A percentile compares a stretch with the other conserved stretches of the same genome.
These are phyloP conservation scores for bread wheat (Triticum aestivum) DNA, from an alignment of 176 grass and related monocot species.

Conservation along the genomic window DNA sequence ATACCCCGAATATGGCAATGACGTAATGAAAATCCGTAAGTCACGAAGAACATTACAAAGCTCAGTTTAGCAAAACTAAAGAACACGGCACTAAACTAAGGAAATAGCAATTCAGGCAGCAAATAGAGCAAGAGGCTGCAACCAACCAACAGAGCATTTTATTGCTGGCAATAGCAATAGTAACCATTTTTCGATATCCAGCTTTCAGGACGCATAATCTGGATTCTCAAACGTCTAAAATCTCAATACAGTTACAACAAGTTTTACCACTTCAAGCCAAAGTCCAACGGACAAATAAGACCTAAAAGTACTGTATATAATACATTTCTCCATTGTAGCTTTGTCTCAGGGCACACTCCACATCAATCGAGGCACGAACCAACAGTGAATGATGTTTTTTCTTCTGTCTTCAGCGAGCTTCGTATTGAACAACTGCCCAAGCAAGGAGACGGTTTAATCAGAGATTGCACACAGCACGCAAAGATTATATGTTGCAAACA, in stretches of 20 bases:
- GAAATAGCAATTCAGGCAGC: no score
- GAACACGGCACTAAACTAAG: no score
- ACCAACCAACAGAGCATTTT: neutral
- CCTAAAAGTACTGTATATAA: neutral
- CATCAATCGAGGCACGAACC: neutral
- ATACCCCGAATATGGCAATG: no score
- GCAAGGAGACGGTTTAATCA: neutral
- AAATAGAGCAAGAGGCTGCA: neutral
- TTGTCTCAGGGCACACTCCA: neutral
- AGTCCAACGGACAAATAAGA: neutral
- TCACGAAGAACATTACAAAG: no score
- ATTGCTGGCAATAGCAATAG: neutral
- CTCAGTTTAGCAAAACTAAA: no score
- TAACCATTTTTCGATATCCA: neutral
- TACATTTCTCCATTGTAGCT: neutral
- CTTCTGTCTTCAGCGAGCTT: slow-evolving; percentile 36
- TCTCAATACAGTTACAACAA: neutral
- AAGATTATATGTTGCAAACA: neutral
- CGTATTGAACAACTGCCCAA: slow-evolving; percentile 46
- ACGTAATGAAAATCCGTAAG: no score
- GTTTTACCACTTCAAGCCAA: neutral
- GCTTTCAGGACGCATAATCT: neutral
- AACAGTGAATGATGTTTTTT: no score
- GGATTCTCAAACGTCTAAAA: neutral
- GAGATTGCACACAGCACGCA: neutral